A percentile compares a stretch with the other conserved stretches of the same genome.
Conservation (phyloP, 139 green algal genomes). For the Haematococcus lacustris region DNA sequence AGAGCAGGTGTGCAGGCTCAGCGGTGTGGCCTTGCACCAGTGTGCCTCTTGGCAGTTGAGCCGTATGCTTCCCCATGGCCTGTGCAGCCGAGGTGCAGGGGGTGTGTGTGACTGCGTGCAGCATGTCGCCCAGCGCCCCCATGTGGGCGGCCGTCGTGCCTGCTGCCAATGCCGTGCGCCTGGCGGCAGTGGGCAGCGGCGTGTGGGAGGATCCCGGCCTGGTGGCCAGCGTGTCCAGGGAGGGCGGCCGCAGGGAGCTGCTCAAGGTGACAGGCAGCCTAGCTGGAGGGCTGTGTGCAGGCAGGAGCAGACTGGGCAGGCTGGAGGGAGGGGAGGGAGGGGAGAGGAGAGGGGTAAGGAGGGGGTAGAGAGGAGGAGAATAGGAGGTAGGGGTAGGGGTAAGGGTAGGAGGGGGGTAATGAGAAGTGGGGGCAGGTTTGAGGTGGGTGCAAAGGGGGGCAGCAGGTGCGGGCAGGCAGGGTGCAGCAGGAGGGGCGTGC, state of each 20-base stretch:
- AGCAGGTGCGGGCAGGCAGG: too few relatives aligned
- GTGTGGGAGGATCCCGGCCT: slow-evolving; percentile 50
- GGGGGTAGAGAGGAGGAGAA: neutral
- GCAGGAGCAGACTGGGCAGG: neutral
- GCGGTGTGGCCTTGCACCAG: too few relatives aligned
- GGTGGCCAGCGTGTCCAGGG: slow-evolving; percentile 66
- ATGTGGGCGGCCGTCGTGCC: slow-evolving; percentile 1
- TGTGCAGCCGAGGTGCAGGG: neutral
- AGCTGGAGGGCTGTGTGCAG: too few relatives aligned
- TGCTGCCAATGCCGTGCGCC: slow-evolving; percentile 6
- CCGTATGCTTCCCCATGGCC: neutral
- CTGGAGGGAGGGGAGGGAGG: neutral
- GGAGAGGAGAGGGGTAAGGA: neutral
- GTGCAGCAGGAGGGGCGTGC: too few relatives aligned
- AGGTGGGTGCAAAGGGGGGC: too few relatives aligned
- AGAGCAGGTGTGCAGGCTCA: neutral
- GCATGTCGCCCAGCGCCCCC: neutral
- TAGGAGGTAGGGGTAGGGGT: neutral
- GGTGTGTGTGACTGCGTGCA: neutral
- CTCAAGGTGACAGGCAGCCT: neutral
- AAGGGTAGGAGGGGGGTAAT: neutral
- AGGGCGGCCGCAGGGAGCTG: too few relatives aligned
- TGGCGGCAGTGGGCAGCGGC: slow-evolving; percentile 58
- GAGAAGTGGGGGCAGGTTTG: too few relatives aligned
- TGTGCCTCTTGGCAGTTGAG: too few relatives aligned